Evolutionary conservation across 78 protist genomes (phyloP).

Genomic region (Andalucia godoyi): DNA sequence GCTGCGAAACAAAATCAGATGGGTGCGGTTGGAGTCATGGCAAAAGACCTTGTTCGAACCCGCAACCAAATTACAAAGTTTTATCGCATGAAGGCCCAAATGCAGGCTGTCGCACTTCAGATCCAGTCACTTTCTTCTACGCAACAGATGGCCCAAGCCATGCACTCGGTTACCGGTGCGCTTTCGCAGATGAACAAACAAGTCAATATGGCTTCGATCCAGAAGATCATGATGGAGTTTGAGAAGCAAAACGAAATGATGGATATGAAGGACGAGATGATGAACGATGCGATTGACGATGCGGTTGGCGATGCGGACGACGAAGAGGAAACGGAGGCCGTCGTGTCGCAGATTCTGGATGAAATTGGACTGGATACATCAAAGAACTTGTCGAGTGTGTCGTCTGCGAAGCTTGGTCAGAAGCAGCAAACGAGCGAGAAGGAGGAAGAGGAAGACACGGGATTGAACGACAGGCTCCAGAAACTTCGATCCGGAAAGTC

Average conservation of each 20-base stretch:
- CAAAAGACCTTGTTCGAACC: conserved; percentile 90
- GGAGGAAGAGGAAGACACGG: too few species aligned
- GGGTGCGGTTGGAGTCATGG: conserved; percentile 73
- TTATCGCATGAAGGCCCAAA: conserved; percentile 67
- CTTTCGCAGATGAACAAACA: conserved; percentile 55
- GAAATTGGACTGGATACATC: conserved; percentile 77
- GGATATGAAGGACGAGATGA: conserved; percentile 90
- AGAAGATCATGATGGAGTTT: conserved; percentile 89
- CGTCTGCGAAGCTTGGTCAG: too few species aligned
- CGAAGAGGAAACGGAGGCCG: conserved; percentile 69
- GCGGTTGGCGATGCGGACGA: conserved; percentile 79
- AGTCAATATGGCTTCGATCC: conserved; percentile 74
- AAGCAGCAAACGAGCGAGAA: too few species aligned
- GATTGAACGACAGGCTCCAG: too few species aligned
- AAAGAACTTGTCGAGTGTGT: too few species aligned
- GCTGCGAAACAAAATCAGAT: conserved; percentile 75
- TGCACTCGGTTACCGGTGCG: conserved; percentile 63
- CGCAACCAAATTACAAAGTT: conserved; percentile 58
- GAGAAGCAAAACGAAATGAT: conserved; percentile 74
- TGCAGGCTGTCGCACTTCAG: conserved; percentile 72
- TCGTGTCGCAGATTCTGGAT: conserved; percentile 62
- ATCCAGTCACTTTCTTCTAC: conserved; percentile 70
- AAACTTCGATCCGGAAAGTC: too few species aligned
- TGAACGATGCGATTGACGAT: conserved; percentile 82
- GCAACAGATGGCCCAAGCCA: conserved; percentile 75